phyloP scores from a whole-genome alignment of 495 filamentous ascomycete genomes.

The Penicillium taxi region DNA sequence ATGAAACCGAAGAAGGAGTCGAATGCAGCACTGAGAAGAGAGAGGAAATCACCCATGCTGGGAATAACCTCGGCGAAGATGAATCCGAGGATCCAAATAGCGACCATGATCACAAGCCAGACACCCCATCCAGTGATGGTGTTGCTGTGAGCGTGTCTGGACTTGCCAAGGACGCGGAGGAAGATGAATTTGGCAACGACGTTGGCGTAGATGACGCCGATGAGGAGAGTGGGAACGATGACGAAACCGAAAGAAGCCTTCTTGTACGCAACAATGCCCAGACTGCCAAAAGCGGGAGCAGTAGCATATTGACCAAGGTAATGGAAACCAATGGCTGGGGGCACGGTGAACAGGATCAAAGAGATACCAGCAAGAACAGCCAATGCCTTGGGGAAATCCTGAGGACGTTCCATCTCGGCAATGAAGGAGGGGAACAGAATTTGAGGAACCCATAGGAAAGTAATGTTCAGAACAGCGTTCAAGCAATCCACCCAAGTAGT shows the following conservation, averaged over 20 bases:
- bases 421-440: slow-evolving; percentile 52
- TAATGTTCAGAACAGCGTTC: slow-evolving; percentile 42
- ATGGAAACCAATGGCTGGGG: slow-evolving; percentile 44
- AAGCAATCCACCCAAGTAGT: slow-evolving; percentile 40
- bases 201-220: slow-evolving; percentile 45
- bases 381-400: slow-evolving; percentile 48
- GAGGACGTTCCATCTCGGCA: slow-evolving; percentile 49
- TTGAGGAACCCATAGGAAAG: slow-evolving; percentile 41
- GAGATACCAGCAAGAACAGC: slow-evolving; percentile 42
- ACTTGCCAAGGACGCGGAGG: slow-evolving; percentile 37
- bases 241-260: slow-evolving; percentile 40
- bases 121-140: slow-evolving; percentile 43
- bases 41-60: slow-evolving; percentile 44
- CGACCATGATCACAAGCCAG: slow-evolving; percentile 37
- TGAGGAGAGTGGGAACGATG: slow-evolving; percentile 43
- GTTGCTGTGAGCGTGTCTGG: slow-evolving; percentile 41
- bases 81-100: slow-evolving; percentile 40
- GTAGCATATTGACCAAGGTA: slow-evolving; percentile 44
- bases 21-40: slow-evolving; percentile 41
- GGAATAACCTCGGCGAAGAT: slow-evolving; percentile 46
- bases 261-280: slow-evolving; percentile 39
- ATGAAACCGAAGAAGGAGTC: slow-evolving; percentile 35
- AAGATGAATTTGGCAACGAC: slow-evolving; percentile 46
- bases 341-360: slow-evolving; percentile 45
- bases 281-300: slow-evolving; percentile 44